A percentile compares a stretch with the other conserved stretches of the same genome.
Conservation (phyloP, 768 basidiomycete genomes). For the Krasilnikovozyma curviuscula region DNA sequence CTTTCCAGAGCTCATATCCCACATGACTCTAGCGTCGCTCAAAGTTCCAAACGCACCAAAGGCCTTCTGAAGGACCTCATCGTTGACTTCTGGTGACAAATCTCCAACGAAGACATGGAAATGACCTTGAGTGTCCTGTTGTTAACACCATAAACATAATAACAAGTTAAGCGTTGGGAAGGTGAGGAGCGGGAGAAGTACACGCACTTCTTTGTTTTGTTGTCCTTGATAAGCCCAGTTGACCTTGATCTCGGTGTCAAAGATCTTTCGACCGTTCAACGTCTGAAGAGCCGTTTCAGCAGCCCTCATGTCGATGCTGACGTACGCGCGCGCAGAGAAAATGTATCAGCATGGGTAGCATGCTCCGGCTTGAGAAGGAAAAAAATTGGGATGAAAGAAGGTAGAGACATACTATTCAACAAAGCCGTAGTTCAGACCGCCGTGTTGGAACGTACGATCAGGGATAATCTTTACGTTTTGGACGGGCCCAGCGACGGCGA, state of each 20-base stretch:
- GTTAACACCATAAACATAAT: background rate
- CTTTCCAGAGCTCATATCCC: constrained; percentile 96
- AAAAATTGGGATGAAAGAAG: background rate
- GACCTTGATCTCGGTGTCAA: constrained; percentile 96
- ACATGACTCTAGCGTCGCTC: constrained; percentile 72
- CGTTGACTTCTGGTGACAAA: constrained; percentile 95
- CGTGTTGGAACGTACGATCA: constrained; percentile 97
- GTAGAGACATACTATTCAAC: constrained; percentile 52
- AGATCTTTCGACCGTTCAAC: constrained; percentile 96
- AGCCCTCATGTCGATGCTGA: constrained; percentile 73
- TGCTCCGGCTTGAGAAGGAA: background rate
- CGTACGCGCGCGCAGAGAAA: background rate
- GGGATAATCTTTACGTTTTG: constrained; percentile 99
- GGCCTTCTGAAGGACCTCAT: constrained; percentile 87
- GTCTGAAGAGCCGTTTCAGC: constrained; percentile 98
- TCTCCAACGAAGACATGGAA: constrained; percentile 99
- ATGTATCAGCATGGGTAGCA: background rate
- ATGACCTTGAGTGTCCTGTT: constrained; percentile 75
- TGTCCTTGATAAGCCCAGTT: constrained; percentile 99
- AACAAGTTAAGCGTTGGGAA: background rate
- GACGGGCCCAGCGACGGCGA: constrained; percentile 88
- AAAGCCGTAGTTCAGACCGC: constrained; percentile 97
- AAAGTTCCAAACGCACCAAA: constrained; percentile 92
- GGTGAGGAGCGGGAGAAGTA: background rate
- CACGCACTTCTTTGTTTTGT: constrained; percentile 52